Conservation (phyloP, 176 grass and related monocot species). For the Eragrostis nindensis region DNA sequence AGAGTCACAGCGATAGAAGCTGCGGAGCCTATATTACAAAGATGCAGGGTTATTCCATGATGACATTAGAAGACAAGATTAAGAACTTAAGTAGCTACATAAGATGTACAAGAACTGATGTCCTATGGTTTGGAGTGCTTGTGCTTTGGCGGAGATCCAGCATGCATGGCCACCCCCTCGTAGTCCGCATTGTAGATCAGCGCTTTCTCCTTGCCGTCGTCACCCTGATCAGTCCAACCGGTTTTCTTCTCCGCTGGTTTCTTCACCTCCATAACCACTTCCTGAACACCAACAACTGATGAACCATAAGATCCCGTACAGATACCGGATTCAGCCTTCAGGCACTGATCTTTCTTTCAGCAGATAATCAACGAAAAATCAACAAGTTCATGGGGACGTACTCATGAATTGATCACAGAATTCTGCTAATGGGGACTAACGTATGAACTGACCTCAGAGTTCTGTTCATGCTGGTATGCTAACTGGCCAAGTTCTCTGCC, state of each 20-base stretch:
- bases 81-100: background rate
- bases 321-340: slow-evolving; percentile 12
- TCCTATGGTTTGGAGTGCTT: slow-evolving; percentile 47
- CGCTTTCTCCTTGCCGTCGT: slow-evolving; percentile 16
- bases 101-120: background rate
- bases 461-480: slow-evolving; percentile 1
- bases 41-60: background rate
- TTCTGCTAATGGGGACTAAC: background rate
- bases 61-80: background rate
- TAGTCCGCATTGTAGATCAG: slow-evolving; percentile 53
- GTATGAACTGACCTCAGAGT: slow-evolving; percentile 35
- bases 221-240: background rate
- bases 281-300: slow-evolving; percentile 9
- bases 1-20: background rate
- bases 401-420: slow-evolving; percentile 28
- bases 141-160: slow-evolving; percentile 38
- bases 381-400: background rate
- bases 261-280: background rate
- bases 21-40: background rate
- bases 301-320: background rate
- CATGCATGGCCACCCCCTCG: slow-evolving; percentile 52
- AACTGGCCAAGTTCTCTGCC: slow-evolving; percentile 34
- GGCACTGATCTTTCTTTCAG: background rate
- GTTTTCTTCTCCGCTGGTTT: background rate
- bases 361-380: background rate